Base-by-base conservation (phyloP, 2,329 filamentous ascomycete species). In the Sordariomycetes sp. region DNA sequence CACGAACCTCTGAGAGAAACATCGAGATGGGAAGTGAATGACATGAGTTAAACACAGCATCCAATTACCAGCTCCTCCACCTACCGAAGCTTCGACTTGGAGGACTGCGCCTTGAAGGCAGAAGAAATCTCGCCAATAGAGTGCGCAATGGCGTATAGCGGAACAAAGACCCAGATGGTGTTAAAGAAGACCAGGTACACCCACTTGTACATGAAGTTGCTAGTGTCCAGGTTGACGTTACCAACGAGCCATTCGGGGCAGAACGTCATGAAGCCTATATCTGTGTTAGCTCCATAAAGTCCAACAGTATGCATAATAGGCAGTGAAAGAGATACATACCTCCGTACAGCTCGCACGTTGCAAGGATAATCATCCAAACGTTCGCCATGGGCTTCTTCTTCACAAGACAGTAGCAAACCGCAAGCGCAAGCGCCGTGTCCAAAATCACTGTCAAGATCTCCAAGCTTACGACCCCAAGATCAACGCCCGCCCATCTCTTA, bases 161-260 rank as follows among this genome's bases (percentile, higher is more conserved):
- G 84, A 60, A 86, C 75, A 60, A 79, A 77, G 3, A 87, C 82
- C 84, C 84, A 87, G 3, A 86, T 70, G 63, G 76, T 77, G 68
- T 87, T 87, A 73, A 87, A 86, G 68, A 86, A 86, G 62, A 84
- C 73, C 17, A 87, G 70, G 62, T 86, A 86, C 15, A 86, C 72
- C 82, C 82, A 86, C 61, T 78, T 70, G 64, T 84, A 84, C 81
- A 87, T 84, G 63, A 80, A 85, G 69, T 86, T 86, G 70, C 76
- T 82, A 20, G 75, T 74, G 66, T 86, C 80, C 59, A 87, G 76
- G 65, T 84, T 85, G 61, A 76, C 65, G 65, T 77, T 86, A 55
- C 76, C 77, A 2, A 76, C 79, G 13, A 87, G 70, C 84, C 84
- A 87, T 69, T 87, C 84, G 13, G 84, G 84, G 68, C 79, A 82